Conservation (phyloP, 306 rosid genomes). For the Dryas drummondii region DNA sequence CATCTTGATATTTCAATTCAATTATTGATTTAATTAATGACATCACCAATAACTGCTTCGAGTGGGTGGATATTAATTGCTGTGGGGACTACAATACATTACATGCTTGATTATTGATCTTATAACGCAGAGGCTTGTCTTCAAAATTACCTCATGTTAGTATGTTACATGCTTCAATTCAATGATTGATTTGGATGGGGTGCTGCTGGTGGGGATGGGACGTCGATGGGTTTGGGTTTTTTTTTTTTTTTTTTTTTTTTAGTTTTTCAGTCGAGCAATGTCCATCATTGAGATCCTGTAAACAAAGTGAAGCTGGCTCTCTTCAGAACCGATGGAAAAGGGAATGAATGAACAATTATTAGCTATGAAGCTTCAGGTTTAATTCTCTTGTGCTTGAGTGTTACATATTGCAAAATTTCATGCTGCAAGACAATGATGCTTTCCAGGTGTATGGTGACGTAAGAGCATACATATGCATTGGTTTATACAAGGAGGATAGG, state of each 20-base stretch:
- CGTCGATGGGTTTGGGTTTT: not conserved
- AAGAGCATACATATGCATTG: not conserved
- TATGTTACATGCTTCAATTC: no score
- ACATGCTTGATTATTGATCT: no score
- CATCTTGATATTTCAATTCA: no score
- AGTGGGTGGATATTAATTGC: no score
- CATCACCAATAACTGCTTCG: no score
- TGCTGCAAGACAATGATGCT: not conserved
- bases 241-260: no score
- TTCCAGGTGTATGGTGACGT: not conserved
- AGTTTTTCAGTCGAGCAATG: constrained; percentile 28
- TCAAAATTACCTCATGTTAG: no score
- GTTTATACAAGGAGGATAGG: not conserved
- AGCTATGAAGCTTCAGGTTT: not conserved
- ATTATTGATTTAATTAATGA: no score
- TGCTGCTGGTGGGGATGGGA: constrained; percentile 33
- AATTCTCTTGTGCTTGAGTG: not conserved
- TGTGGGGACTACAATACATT: no score
- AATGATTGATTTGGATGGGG: no score
- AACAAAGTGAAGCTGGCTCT: constrained; percentile 23
- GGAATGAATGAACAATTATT: not conserved
- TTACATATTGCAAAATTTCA: not conserved
- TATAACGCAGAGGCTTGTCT: no score
- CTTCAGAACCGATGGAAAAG: constrained; percentile 1
- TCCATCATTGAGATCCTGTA: constrained; percentile 43